Evolutionary conservation across 1,284 basidiomycete genomes (phyloP).

Genomic region (Microstroma glucosiphilum): DNA sequence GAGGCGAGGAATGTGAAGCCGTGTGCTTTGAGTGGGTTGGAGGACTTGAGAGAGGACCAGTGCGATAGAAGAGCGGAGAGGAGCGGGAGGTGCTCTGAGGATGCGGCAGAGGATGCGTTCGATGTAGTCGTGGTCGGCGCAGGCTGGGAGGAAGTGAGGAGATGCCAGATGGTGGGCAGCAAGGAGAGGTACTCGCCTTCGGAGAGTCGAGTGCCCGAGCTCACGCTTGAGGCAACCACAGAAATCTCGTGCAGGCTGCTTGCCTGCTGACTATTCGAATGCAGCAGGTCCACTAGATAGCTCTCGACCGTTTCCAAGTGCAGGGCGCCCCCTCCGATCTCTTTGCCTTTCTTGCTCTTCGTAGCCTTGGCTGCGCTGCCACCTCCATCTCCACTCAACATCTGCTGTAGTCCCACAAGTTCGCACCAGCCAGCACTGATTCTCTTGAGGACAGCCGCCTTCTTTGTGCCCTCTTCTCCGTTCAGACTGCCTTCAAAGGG

Average conservation of each 20-base stretch:
- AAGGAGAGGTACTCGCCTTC: background rate
- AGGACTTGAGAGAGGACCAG: background rate
- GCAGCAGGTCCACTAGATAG: background rate
- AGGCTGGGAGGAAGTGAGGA: background rate
- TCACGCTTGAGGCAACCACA: too few relatives aligned
- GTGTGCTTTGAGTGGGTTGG: background rate
- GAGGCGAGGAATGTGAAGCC: background rate
- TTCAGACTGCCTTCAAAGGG: slow-evolving; percentile 5
- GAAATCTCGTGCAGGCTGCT: background rate
- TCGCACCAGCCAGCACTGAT: slow-evolving; percentile 6
- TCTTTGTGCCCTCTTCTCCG: background rate
- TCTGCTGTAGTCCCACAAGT: background rate
- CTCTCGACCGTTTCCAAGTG: background rate
- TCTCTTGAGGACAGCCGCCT: background rate
- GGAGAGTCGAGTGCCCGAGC: background rate
- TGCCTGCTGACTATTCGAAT: background rate
- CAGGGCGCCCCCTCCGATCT: background rate
- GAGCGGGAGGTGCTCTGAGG: background rate
- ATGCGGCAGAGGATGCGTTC: background rate
- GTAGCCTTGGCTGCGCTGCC: background rate
- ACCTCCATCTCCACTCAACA: background rate
- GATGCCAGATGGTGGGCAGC: slow-evolving; percentile 5
- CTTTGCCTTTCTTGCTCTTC: background rate
- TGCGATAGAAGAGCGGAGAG: background rate
- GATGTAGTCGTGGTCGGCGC: background rate